Base-by-base conservation (phyloP, 2,329 filamentous ascomycete genomes). In the Aspergillus fumigatus region DNA sequence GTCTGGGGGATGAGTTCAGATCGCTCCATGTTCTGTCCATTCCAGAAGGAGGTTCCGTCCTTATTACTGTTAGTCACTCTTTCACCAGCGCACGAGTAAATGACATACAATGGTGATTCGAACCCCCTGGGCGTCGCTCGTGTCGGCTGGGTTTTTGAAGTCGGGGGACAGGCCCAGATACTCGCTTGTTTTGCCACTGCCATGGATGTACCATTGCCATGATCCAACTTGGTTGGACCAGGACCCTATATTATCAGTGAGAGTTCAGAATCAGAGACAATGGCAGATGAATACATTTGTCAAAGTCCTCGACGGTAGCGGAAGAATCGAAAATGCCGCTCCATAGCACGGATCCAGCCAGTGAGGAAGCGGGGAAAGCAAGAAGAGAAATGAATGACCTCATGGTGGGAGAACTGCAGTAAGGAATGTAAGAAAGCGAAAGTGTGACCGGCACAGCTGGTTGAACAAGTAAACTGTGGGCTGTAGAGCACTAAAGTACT, bases 191-290 rank as follows among this genome's bases (percentile, higher is more conserved):
- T 74, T 52, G 8, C 78, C 80, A 5, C 76, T 75, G 38, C 88
- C 88, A 75, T 90, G 88, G 68, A 89, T 89, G 76, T 90, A 90
- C 78, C 88, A 90, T 72, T 90, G 87, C 74, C 88, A 90, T 0
- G 84, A 81, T 1, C 85, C 85, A 63, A 88, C 83, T 72, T 86
- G 82, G 70, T 84, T 88, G n/a, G 79, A 79, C 82, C 83, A 89
- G 3, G 82, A 84, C 86, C 86, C 75, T 77, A 55, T n/a, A n/a
- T 5, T 21, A 17, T 55, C 4, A 55, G 19, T 17, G 2, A 32
- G 41, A 51, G 19, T 50, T 52, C 27, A 2, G 9, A 10, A 21
- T 9, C 9, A 7, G 1, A 17, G n/a, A n/a, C 25, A 4, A 14
- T 5, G 3, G 1, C n/a, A 3, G 11, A 6, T 3, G 23, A 27